phyloP scores from a whole-genome alignment of 2,329 filamentous ascomycete genomes.

The Aspergillus terreus region DNA sequence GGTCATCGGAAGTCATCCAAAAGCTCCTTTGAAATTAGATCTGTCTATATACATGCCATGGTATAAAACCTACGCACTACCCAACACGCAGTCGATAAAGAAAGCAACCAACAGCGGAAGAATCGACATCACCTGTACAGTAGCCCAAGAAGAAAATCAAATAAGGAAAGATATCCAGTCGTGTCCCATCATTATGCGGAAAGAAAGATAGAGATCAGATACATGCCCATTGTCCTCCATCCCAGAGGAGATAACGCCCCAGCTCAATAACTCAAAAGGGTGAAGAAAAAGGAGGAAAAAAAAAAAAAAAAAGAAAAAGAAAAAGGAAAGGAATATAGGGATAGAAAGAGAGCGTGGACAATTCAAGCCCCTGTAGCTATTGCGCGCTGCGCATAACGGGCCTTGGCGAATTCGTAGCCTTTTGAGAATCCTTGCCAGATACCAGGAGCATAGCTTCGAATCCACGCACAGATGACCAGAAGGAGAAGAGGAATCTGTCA shows the following conservation, averaged over 20 bases:
- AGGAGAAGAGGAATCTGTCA: slow-evolving; percentile 45
- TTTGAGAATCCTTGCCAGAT: slow-evolving; percentile 38
- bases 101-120: not conserved
- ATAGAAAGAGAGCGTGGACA: slow-evolving; percentile 7
- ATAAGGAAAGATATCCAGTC: slow-evolving; percentile 19
- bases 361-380: slow-evolving; percentile 29
- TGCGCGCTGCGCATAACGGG: slow-evolving; percentile 31
- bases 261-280: slow-evolving; percentile 20
- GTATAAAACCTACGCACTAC: not conserved
- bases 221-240: slow-evolving; percentile 13
- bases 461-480: slow-evolving; percentile 44
- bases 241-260: slow-evolving; percentile 19
- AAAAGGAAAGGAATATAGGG: slow-evolving; percentile 7
- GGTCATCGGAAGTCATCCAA: not conserved
- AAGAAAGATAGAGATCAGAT: slow-evolving; percentile 16
- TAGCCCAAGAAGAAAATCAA: not conserved
- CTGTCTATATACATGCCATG: slow-evolving; percentile 2
- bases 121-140: not conserved
- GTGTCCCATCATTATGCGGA: slow-evolving; percentile 32
- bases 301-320: slow-evolving; percentile 10
- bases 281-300: slow-evolving; percentile 13
- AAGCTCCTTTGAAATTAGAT: not conserved
- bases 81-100: not conserved
- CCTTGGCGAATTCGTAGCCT: slow-evolving; percentile 37
- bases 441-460: slow-evolving; percentile 41